Base-by-base conservation (phyloP, 2,329 filamentous ascomycete genomes). In the Pseudocercospora crystallina region DNA sequence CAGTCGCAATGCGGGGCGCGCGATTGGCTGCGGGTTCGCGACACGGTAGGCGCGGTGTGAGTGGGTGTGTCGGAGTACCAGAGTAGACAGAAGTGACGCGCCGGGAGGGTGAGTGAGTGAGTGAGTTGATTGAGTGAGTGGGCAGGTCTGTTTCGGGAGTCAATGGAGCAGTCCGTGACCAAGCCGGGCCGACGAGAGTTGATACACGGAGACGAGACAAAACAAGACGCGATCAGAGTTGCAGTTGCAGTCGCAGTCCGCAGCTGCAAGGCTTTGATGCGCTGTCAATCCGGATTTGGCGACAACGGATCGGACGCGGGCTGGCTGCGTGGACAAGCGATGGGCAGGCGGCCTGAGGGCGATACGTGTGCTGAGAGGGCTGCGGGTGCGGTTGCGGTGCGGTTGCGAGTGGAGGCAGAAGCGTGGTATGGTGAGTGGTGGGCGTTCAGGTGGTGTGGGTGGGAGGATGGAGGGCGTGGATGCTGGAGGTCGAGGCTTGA, bases 261-360 rank as follows among this genome's bases (percentile, higher is more conserved):
- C 11, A 45, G 43, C 43, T 37, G 43, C 43, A 29, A 45, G 43
- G 43, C 43, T 33, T 45, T 17, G 17, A 34, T 45, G 43, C 43
- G 43, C 43, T 45, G 43, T 45, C 33, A 36, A 34, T 33, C 43
- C 33, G 43, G 17, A 45, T 45, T 35, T n/a, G 32, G 33, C 33
- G 14, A 15, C 10, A 39, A 39, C 36, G 20, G 7, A 26, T 26
- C 7, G 20, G 20, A 26, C 20, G 20, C 7, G 20, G 20, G 20
- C 20, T n/a, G 20, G 20, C 20, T 26, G 20, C 20, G 20, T 26
- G 20, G 20, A 26, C 36, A 39, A 39, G 36, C 36, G 36, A 39
- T 17, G 36, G 36, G 36, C 14, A 17, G 35, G 32, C 32, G 32
- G 32, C n/a, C 8, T 5, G 34, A 26, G 3, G 20, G 20, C 7